Evolutionary conservation across 352 stramenopile genomes (phyloP).

Genomic region (Phytophthora sp.): DNA sequence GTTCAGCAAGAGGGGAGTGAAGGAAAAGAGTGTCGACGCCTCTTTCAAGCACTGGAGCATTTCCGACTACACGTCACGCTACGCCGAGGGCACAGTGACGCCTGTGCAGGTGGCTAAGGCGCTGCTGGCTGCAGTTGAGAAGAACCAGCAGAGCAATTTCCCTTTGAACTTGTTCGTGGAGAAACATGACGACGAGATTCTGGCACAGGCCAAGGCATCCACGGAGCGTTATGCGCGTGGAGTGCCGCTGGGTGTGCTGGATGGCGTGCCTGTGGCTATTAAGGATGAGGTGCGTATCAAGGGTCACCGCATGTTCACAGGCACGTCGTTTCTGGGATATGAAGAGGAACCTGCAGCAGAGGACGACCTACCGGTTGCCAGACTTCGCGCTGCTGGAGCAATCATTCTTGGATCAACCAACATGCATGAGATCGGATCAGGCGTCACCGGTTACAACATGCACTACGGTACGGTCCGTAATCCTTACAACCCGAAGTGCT

Average conservation of each 20-base stretch:
- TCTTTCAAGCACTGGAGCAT: conserved; percentile 77
- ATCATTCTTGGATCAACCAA: conserved; percentile 91
- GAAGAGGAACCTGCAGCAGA: conserved; percentile 41
- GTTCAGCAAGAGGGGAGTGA: conserved; percentile 39
- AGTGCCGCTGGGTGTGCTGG: conserved; percentile 72
- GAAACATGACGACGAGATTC: conserved; percentile 72
- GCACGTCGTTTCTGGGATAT: conserved; percentile 80
- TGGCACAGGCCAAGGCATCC: conserved; percentile 69
- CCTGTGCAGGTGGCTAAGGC: conserved; percentile 77
- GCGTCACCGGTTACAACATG: conserved; percentile 84
- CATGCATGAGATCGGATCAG: conserved; percentile 88
- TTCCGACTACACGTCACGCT: conserved; percentile 68
- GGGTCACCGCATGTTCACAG: conserved; percentile 69
- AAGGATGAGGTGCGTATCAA: conserved; percentile 89
- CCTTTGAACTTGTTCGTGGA: conserved; percentile 81
- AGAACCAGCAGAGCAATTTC: conserved; percentile 53
- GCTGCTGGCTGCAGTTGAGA: conserved; percentile 58
- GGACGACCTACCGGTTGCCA: conserved; percentile 63
- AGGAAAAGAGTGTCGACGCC: conserved; percentile 2
- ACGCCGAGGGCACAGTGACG: conserved; percentile 47
- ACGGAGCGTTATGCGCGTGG: conserved; percentile 73
- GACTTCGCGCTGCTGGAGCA: conserved; percentile 73
- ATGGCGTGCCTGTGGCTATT: conserved; percentile 88
- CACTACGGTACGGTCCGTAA: conserved; percentile 79
- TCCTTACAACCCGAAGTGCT: conserved; percentile 84